phyloP scores from a whole-genome alignment of 116 monocot species.

The Trichopus zeylanicus region DNA sequence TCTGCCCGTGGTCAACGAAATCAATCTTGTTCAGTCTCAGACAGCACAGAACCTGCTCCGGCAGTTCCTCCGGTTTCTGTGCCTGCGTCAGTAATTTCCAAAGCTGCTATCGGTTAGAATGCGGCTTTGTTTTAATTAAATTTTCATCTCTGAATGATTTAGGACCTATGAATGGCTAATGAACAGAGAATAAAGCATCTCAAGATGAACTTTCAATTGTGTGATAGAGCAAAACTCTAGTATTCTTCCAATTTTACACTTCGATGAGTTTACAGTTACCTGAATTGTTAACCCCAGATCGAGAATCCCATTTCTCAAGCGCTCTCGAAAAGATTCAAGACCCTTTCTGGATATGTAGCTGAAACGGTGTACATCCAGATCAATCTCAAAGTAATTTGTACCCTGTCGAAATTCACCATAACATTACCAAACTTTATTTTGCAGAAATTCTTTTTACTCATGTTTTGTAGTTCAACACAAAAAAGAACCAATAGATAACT shows the following conservation, averaged over 20 bases:
- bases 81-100: constrained; percentile 62
- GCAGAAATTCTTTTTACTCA: background rate
- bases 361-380: constrained; percentile 86
- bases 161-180: background rate
- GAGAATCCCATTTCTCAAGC: constrained; percentile 64
- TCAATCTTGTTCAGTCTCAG: constrained; percentile 83
- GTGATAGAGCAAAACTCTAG: too few relatives aligned
- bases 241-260: too few relatives aligned
- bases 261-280: too few relatives aligned
- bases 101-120: too few relatives aligned
- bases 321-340: constrained; percentile 77
- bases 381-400: constrained; percentile 81
- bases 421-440: background rate
- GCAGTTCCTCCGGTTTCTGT: constrained; percentile 83
- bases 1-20: constrained; percentile 58
- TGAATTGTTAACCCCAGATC: constrained; percentile 92
- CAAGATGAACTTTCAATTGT: too few relatives aligned
- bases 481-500: background rate
- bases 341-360: constrained; percentile 98
- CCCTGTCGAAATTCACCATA: constrained; percentile 24
- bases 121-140: too few relatives aligned
- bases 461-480: background rate
- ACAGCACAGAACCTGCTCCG: constrained; percentile 86
- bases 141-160: too few relatives aligned
- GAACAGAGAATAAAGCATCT: too few relatives aligned